Evolutionary conservation across 2,329 filamentous ascomycete genomes (phyloP).

Genomic region (Myriosclerotinia scirpicola): DNA sequence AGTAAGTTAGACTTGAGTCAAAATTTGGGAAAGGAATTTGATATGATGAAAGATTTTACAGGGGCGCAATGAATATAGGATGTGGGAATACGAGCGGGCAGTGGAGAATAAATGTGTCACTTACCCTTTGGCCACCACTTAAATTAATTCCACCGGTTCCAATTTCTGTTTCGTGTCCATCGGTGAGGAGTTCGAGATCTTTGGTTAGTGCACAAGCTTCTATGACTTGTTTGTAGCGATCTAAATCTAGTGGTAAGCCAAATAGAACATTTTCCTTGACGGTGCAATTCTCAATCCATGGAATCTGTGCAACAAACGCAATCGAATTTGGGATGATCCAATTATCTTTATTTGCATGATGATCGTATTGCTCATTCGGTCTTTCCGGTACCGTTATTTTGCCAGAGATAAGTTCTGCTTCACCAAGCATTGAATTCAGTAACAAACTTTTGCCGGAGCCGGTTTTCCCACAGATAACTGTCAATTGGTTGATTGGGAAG

Average conservation of each 20-base stretch:
- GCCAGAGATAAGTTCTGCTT: conserved; percentile 67
- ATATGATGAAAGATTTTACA: not conserved
- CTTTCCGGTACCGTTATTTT: conserved; percentile 54
- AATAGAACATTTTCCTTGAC: conserved; percentile 77
- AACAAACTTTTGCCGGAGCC: conserved; percentile 76
- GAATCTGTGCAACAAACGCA: conserved; percentile 74
- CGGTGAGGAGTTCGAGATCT: conserved; percentile 70
- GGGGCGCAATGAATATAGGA: not conserved
- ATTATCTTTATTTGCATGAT: conserved; percentile 56
- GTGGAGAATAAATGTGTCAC: not conserved
- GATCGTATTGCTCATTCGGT: conserved; percentile 52
- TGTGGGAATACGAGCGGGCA: not conserved
- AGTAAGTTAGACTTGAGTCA: conserved; percentile 44
- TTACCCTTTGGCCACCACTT: conserved; percentile 65
- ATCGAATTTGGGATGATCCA: conserved; percentile 69
- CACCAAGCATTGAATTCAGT: conserved; percentile 70
- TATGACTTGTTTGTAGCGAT: conserved; percentile 67
- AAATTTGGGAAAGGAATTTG: not conserved
- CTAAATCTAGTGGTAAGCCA: conserved; percentile 64
- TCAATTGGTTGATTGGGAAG: conserved; percentile 68
- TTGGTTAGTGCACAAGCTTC: conserved; percentile 69
- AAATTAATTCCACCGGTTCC: conserved; percentile 81
- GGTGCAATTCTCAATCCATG: conserved; percentile 80
- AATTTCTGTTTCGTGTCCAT: conserved; percentile 76
- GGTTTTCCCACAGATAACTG: conserved; percentile 72